Base-by-base conservation (phyloP, 306 rosid genomes). In the Medicago arabica region DNA sequence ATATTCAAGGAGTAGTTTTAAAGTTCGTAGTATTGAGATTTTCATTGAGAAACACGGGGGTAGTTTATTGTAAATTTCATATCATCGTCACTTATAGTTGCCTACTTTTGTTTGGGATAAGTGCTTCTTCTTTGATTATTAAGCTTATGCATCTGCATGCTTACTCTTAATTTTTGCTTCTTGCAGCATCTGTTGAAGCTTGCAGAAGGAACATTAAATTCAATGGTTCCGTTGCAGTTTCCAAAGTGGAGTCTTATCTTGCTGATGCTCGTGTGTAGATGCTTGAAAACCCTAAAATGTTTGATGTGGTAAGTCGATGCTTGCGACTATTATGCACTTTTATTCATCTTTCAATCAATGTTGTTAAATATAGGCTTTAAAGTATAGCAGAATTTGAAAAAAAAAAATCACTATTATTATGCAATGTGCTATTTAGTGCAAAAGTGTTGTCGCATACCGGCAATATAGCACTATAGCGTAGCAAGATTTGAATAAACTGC, bases 231-330 rank as follows among this genome's bases (percentile, higher is more conserved):
- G 89, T 92, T 57, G 93, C 98, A 12, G 69, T 78, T 82, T 79
- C 91, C 16, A 96, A 89, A 82, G 99, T 96, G 80, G 99, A 96
- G 84, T 89, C 99, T 72, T 90, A 92, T 85, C 96, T 88, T 73
- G 88, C 94, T 28, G 99, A 96, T 79, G 99, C 99, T 82, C 97
- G 98, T 51, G 97, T 90, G 40, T 90, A 86, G 85, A 96, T 96
- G 99, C 87, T 96, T 83, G 90, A 92, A 59, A 92, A 96, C 71
- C 93, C 98, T 21, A 96, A 90, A 67, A 93, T 92, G 74, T 96
- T 90, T 82, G 99, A 96, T 75, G 86, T 90, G 97, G 99, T 96
- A 87, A 51, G 97, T 78, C n/a, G n/a, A n/a, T 58, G 73, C 61
- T 76, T 68, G 55, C 18, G 43, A 23, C 36, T 75, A 36, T 38